Base-by-base conservation (phyloP, 2,329 filamentous ascomycete genomes). In the Leptographium radiaticola region DNA sequence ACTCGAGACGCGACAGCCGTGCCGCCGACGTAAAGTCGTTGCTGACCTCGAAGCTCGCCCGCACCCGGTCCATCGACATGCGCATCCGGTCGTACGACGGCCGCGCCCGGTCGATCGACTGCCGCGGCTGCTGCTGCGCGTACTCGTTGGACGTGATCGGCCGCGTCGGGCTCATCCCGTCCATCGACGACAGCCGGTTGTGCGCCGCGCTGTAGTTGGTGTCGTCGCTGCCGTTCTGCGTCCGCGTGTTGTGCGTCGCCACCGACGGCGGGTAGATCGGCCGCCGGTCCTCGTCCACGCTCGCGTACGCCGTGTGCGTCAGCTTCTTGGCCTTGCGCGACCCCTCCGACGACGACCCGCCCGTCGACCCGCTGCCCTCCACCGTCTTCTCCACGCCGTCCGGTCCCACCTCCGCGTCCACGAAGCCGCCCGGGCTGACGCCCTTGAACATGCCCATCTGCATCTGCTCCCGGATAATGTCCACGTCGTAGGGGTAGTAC, bases 201-300 rank as follows among this genome's bases (percentile, higher is more conserved):
- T 59, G 52, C 7, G 20, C 13, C 25, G 7, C 20, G 51, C 52
- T 56, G 67, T 89, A 94, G 62, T 94, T 90, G 50, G 93, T 96
- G 57, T 89, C 91, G 68, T 95, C 90, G 70, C 90, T 96, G 57
- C 89, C 89, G 62, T 91, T 94, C 65, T 95, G 88, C 62, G 87
- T 93, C 51, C 84, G 84, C 59, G 89, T 74, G 59, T 82, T 91
- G 65, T 93, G 85, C 36, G 86, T 91, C 49, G 88, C 86, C 62
- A 91, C 83, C 52, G 90, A 95, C 15, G 91, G 89, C 50, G 91
- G 88, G 69, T 97, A 97, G 63, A 97, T 95, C 36, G 90, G 90
- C 60, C 89, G 81, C 67, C 87, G 79, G 64, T 96, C 91, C 69
- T 97, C 90, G 64, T 93, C 86, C 56, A 89, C 76, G 61, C 80